These are phyloP conservation scores for Nannochloris sp. DNA, from an alignment of 139 green algal species.

Conservation along the genomic window DNA sequence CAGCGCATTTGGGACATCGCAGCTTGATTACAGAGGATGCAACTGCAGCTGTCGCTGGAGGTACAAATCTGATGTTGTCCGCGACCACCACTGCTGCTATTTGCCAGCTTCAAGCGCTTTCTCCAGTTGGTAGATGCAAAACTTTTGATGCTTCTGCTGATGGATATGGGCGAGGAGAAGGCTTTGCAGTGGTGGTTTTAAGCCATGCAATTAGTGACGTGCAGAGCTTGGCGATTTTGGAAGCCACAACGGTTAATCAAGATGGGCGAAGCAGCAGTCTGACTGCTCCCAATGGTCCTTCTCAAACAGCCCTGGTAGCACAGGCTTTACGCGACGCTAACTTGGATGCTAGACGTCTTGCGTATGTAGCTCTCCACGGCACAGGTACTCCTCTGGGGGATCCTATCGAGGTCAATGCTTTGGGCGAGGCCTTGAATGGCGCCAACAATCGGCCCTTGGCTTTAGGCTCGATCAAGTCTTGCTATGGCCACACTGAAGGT, in stretches of 20 bases:
- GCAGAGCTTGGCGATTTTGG: conserved; percentile 18
- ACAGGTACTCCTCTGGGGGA: conserved; percentile 72
- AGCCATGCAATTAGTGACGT: background rate
- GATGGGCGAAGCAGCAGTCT: conserved; percentile 74
- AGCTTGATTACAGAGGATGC: conserved; percentile 12
- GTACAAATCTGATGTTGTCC: conserved; percentile 33
- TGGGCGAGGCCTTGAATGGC: conserved; percentile 10
- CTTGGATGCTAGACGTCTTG: background rate
- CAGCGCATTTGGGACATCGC: conserved; percentile 22
- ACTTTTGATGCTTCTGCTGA: conserved; percentile 48
- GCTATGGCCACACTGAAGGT: conserved; percentile 50
- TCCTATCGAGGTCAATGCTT: conserved; percentile 72
- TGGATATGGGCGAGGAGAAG: conserved; percentile 54
- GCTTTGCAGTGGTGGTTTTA: conserved; percentile 11
- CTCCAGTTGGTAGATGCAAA: conserved; percentile 41
- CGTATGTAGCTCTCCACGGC: conserved; percentile 43
- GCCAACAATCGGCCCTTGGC: background rate
- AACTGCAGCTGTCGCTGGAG: conserved; percentile 12
- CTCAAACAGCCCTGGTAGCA: conserved; percentile 51
- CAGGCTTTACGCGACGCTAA: conserved; percentile 27
- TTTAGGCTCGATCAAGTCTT: conserved; percentile 37
- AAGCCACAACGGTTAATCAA: conserved; percentile 73
- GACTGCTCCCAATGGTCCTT: conserved; percentile 71
- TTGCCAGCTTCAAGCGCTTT: conserved; percentile 38
- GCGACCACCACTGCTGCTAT: conserved; percentile 12